Percentiles rank a stretch among this genome's conserved stretches.
These are phyloP conservation scores for Ascochyta pisi DNA, from an alignment of 2,329 filamentous ascomycete species.

Conservation along the genomic window DNA sequence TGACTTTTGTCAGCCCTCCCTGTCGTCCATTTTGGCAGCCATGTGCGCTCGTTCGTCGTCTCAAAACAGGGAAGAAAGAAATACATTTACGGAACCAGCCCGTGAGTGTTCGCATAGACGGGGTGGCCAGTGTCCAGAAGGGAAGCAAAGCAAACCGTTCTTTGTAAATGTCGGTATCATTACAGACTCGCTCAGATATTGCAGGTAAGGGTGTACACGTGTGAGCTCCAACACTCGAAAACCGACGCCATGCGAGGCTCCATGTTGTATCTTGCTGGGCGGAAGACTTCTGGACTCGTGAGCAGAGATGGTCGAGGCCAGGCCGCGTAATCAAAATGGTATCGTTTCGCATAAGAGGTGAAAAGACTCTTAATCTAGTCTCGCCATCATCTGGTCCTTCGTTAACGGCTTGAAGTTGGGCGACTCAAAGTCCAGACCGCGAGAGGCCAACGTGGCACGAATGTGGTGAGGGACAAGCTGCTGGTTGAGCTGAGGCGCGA, in stretches of 20 bases:
- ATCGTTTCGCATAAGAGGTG: slow-evolving; percentile 49
- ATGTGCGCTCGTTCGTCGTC: slow-evolving; percentile 35
- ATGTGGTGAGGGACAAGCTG: slow-evolving; percentile 87
- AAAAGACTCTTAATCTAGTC: slow-evolving; percentile 73
- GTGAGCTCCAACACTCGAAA: slow-evolving; percentile 42
- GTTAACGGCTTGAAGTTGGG: slow-evolving; percentile 83
- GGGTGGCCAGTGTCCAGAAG: slow-evolving; percentile 35
- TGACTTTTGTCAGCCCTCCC: slow-evolving; percentile 43
- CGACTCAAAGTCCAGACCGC: slow-evolving; percentile 84
- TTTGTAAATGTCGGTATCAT: slow-evolving; percentile 48
- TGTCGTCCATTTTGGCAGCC: slow-evolving; percentile 37
- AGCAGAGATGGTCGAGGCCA: slow-evolving; percentile 44
- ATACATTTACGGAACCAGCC: slow-evolving; percentile 44
- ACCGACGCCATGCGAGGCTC: slow-evolving; percentile 47
- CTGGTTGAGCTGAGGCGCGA: slow-evolving; percentile 84
- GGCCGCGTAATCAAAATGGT: slow-evolving; percentile 48
- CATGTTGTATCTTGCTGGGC: slow-evolving; percentile 43
- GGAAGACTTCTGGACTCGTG: slow-evolving; percentile 41
- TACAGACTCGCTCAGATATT: slow-evolving; percentile 49
- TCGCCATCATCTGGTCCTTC: slow-evolving; percentile 97
- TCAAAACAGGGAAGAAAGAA: slow-evolving; percentile 40
- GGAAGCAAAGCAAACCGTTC: slow-evolving; percentile 46
- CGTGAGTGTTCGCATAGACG: slow-evolving; percentile 37
- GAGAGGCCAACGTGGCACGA: slow-evolving; percentile 73
- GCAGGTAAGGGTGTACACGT: slow-evolving; percentile 46